phyloP scores from a whole-genome alignment of 2,329 filamentous ascomycete species.

The Nemania sp. region DNA sequence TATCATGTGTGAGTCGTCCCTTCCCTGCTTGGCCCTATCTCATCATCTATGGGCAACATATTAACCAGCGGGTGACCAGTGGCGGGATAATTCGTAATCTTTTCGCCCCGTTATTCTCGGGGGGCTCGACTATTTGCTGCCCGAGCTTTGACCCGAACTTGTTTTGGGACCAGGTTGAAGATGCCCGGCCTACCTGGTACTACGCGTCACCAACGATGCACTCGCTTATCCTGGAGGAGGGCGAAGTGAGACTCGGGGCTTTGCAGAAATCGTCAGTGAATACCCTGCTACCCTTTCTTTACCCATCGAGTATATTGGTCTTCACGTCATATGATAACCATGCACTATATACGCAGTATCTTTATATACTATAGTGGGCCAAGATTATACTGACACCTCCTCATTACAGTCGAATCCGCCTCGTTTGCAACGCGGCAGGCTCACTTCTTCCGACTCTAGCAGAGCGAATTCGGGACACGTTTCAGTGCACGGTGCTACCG shows the following conservation, averaged over 20 bases:
- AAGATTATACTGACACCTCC: background rate
- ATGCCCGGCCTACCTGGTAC: constrained; percentile 58
- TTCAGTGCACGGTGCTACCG: constrained; percentile 56
- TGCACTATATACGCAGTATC: background rate
- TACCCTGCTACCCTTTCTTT: background rate
- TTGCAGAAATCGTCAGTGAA: constrained; percentile 43
- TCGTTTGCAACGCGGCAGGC: constrained; percentile 62
- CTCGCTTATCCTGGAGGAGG: constrained; percentile 56
- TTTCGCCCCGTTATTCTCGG: constrained; percentile 58
- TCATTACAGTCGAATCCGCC: constrained; percentile 45
- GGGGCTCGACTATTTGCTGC: constrained; percentile 59
- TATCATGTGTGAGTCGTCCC: constrained; percentile 55
- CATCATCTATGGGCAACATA: background rate
- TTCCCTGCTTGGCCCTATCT: background rate
- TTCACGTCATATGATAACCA: background rate
- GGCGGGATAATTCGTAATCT: constrained; percentile 60
- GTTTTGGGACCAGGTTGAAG: constrained; percentile 60
- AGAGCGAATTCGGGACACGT: constrained; percentile 52
- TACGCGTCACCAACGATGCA: constrained; percentile 64
- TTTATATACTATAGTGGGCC: background rate
- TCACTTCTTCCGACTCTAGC: constrained; percentile 57
- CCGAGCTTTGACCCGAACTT: constrained; percentile 57
- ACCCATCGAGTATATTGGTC: too few species aligned
- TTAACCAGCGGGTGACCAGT: constrained; percentile 34
- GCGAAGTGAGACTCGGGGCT: constrained; percentile 45